A percentile compares a stretch with the other conserved stretches of the same genome.
Conservation (phyloP, 176 grass and related monocot species). For the Paspalum vaginatum region DNA sequence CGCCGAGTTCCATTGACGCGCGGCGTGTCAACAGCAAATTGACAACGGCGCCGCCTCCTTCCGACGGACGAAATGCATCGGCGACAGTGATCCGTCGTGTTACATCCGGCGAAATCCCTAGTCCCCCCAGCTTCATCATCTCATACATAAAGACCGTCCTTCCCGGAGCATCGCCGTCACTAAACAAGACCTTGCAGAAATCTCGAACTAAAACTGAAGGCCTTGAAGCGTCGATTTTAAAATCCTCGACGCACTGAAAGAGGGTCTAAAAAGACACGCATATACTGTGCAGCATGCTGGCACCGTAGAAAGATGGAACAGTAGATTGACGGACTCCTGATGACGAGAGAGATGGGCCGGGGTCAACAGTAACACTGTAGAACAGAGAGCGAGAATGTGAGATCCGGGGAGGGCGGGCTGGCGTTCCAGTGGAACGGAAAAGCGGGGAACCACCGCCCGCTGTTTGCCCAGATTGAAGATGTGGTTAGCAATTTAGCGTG, state of each 20-base stretch:
- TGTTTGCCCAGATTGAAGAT: constrained; percentile 22
- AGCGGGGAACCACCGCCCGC: not conserved
- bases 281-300: too few species aligned
- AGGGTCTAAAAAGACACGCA: too few species aligned
- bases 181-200: constrained; percentile 20
- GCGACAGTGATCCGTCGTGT: not conserved
- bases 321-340: too few species aligned
- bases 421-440: not conserved
- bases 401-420: not conserved
- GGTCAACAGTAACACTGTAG: constrained; percentile 11
- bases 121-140: not conserved
- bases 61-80: not conserved
- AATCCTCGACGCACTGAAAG: not conserved
- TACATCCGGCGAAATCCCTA: not conserved
- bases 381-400: not conserved
- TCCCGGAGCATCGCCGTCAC: constrained; percentile 2
- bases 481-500: constrained; percentile 6
- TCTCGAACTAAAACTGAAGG: constrained; percentile 7
- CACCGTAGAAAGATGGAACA: too few species aligned
- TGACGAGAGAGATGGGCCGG: not conserved
- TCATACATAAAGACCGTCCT: constrained; percentile 11
- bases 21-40: not conserved
- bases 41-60: not conserved
- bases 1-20: not conserved
- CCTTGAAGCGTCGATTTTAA: not conserved